phyloP scores from a whole-genome alignment of 225 moss, liverwort and hornwort genomes.

The Marchantia polymorpha region DNA sequence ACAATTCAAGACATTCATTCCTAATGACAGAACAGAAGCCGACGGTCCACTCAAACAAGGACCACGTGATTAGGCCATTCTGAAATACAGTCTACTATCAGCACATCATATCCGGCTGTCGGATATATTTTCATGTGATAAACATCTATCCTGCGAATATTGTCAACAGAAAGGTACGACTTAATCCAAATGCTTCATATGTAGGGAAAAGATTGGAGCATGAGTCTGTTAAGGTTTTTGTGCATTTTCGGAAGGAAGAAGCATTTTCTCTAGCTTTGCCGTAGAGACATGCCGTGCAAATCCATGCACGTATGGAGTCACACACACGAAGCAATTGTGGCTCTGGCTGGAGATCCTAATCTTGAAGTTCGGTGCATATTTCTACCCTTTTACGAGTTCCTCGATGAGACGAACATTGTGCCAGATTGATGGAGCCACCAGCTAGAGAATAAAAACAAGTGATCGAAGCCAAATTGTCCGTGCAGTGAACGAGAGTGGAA shows the following conservation, averaged over 20 bases:
- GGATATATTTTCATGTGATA: too few relatives aligned
- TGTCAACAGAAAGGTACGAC: too few relatives aligned
- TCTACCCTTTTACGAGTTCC: too few relatives aligned
- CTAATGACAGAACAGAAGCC: too few relatives aligned
- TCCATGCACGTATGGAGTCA: neutral
- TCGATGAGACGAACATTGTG: neutral
- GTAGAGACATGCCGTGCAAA: neutral
- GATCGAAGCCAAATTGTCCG: neutral
- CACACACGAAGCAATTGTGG: neutral
- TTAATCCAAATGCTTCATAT: too few relatives aligned
- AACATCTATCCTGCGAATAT: too few relatives aligned
- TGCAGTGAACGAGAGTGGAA: neutral
- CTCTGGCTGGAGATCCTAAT: neutral
- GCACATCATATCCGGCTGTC: too few relatives aligned
- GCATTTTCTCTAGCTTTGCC: neutral
- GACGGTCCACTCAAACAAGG: too few relatives aligned
- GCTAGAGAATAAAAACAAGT: neutral
- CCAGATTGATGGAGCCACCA: neutral
- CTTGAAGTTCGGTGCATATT: neutral
- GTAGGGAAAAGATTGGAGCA: too few relatives aligned
- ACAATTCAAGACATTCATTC: too few relatives aligned
- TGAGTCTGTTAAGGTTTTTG: neutral
- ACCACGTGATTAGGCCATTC: too few relatives aligned
- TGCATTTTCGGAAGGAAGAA: neutral
- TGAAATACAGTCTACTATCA: too few relatives aligned